Conservation (phyloP, 192 early-diverging fungal genomes). For the Linnemannia exigua region DNA sequence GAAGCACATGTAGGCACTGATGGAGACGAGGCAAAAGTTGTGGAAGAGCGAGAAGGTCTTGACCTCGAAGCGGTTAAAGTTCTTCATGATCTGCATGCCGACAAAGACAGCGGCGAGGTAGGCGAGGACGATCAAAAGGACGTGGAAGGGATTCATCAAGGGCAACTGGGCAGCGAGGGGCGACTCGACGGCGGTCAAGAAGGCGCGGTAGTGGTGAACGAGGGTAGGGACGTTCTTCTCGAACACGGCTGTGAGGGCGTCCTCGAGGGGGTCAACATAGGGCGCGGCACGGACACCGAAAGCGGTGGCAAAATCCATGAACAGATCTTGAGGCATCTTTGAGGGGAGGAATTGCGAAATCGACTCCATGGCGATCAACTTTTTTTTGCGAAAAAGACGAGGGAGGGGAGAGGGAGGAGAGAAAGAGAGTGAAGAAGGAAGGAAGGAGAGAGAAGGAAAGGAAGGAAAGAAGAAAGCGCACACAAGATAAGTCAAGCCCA, state of each 20-base stretch:
- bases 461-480: background rate
- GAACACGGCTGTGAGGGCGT: slow-evolving; percentile 26
- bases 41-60: slow-evolving; percentile 65
- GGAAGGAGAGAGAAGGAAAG: background rate
- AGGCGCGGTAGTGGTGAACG: slow-evolving; percentile 33
- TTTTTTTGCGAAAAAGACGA: background rate
- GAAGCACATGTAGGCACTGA: slow-evolving; percentile 71
- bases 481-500: background rate
- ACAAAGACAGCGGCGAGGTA: slow-evolving; percentile 64
- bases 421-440: slow-evolving; percentile 1
- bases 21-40: slow-evolving; percentile 67
- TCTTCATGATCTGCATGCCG: slow-evolving; percentile 67
- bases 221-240: slow-evolving; percentile 43
- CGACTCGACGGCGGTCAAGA: slow-evolving; percentile 46
- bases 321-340: slow-evolving; percentile 51
- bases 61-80: slow-evolving; percentile 61
- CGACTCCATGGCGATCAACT: slow-evolving; percentile 43
- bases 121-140: slow-evolving; percentile 58
- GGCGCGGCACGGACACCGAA: slow-evolving; percentile 48
- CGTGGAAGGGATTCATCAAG: slow-evolving; percentile 77
- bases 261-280: slow-evolving; percentile 53
- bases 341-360: slow-evolving; percentile 25
- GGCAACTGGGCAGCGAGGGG: slow-evolving; percentile 61
- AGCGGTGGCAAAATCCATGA: slow-evolving; percentile 46
- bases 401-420: slow-evolving; percentile 9